These are phyloP conservation scores for Penicillium lagena DNA, from an alignment of 495 filamentous ascomycete species.

Conservation along the genomic window DNA sequence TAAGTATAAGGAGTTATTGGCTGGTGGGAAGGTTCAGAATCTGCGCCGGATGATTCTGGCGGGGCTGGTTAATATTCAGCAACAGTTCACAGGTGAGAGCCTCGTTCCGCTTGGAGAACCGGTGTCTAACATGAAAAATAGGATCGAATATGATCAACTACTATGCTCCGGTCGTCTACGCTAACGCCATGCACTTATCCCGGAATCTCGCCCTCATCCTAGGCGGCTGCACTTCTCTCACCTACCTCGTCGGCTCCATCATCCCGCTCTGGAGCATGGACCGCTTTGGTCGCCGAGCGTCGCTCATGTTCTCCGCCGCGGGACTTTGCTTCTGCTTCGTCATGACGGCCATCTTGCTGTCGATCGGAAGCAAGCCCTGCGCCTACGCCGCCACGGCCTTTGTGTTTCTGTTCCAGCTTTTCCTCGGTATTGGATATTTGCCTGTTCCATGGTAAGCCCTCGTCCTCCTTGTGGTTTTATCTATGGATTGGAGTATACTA, in stretches of 20 bases:
- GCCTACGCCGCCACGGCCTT: slow-evolving; percentile 37
- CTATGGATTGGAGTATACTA: slow-evolving; percentile 32
- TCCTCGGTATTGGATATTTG: slow-evolving; percentile 36
- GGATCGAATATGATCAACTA: slow-evolving; percentile 53
- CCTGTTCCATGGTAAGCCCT: slow-evolving; percentile 47
- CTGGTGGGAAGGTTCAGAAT: slow-evolving; percentile 30
- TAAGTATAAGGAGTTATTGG: slow-evolving; percentile 30
- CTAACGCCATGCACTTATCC: slow-evolving; percentile 44
- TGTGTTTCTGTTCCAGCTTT: slow-evolving; percentile 45
- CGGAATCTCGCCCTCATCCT: slow-evolving; percentile 45
- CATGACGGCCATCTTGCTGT: slow-evolving; percentile 25
- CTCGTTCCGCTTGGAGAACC: background rate
- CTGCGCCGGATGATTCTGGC: slow-evolving; percentile 32
- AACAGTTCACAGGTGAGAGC: slow-evolving; percentile 27
- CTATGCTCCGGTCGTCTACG: slow-evolving; percentile 40
- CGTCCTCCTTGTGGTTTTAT: slow-evolving; percentile 34
- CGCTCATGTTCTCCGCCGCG: slow-evolving; percentile 41
- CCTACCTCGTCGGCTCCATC: slow-evolving; percentile 28
- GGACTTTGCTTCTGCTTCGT: slow-evolving; percentile 40
- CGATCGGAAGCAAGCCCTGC: slow-evolving; percentile 12
- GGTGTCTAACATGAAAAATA: background rate
- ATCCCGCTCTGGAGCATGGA: slow-evolving; percentile 43
- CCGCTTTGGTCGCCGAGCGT: slow-evolving; percentile 40
- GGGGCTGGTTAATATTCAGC: slow-evolving; percentile 26
- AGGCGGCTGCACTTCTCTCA: slow-evolving; percentile 40